Evolutionary conservation across 73 alveolate genomes (phyloP).

Genomic region (Uronychia binucleata): DNA sequence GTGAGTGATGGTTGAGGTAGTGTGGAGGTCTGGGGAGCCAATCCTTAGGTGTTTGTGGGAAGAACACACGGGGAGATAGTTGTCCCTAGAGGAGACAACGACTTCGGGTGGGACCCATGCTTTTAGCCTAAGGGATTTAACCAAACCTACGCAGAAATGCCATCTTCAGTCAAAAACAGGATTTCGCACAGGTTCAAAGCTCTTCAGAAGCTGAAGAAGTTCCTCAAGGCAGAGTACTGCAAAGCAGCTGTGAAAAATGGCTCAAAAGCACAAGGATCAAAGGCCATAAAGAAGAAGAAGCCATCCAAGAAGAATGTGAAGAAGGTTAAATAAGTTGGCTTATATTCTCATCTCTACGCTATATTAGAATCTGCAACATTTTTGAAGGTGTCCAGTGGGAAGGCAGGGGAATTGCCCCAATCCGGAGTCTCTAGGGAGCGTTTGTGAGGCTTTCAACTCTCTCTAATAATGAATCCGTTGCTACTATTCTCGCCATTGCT

Average conservation of each 20-base stretch:
- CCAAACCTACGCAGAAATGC: conserved; percentile 89
- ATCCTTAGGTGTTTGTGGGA: conserved; percentile 92
- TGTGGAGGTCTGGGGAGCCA: conserved; percentile 73
- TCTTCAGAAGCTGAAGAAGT: conserved; percentile 62
- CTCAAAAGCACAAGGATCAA: no score
- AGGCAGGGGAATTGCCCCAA: not conserved
- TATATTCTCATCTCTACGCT: no score
- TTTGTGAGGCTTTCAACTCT: no score
- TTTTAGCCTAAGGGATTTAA: conserved; percentile 82
- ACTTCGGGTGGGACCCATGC: conserved; percentile 97
- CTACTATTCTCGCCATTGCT: no score
- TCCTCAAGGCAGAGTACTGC: conserved; percentile 17
- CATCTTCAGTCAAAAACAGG: conserved; percentile 74
- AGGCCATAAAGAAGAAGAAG: no score
- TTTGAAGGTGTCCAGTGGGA: not conserved
- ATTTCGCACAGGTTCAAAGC: conserved; percentile 86
- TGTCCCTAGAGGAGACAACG: conserved; percentile 88
- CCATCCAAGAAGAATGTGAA: no score
- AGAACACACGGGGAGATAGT: conserved; percentile 90
- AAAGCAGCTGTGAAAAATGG: no score
- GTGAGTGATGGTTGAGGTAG: no score
- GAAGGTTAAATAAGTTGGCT: no score
- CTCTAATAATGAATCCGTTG: no score
- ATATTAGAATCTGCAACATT: no score
- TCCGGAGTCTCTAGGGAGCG: not conserved